phyloP scores from a whole-genome alignment of 2,329 filamentous ascomycete genomes.

The Cordyceps javanica region DNA sequence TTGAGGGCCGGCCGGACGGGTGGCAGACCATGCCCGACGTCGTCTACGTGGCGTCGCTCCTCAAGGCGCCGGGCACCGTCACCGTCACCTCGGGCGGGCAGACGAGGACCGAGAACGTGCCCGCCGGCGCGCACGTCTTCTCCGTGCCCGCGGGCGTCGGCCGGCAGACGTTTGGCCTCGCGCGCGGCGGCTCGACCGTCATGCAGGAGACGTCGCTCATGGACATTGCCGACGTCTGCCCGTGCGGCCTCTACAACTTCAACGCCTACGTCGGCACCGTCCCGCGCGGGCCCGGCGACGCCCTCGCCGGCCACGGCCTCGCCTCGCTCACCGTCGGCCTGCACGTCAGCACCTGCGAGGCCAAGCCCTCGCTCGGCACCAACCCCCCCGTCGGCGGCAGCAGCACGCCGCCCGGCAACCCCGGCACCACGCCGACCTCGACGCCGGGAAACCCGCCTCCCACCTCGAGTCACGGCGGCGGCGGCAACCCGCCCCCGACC shows the following conservation, averaged over 20 bases:
- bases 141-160: slow-evolving; percentile 13
- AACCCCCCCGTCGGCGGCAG: slow-evolving; percentile 16
- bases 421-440: slow-evolving; percentile 15
- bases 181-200: slow-evolving; percentile 5
- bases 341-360: slow-evolving; percentile 24
- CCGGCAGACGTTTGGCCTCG: slow-evolving; percentile 10
- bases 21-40: slow-evolving; percentile 42
- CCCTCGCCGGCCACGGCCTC: slow-evolving; percentile 21
- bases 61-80: slow-evolving; percentile 38
- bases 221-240: slow-evolving; percentile 14
- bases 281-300: slow-evolving; percentile 17
- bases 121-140: slow-evolving; percentile 23
- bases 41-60: slow-evolving; percentile 47
- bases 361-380: slow-evolving; percentile 26
- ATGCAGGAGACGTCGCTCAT: slow-evolving; percentile 12
- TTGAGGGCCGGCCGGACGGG: slow-evolving; percentile 44
- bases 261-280: slow-evolving; percentile 14
- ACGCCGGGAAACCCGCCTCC: slow-evolving; percentile 24
- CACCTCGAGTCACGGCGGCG: background rate
- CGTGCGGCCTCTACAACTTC: slow-evolving; percentile 14
- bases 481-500: slow-evolving; percentile 5
- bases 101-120: slow-evolving; percentile 27
- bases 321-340: slow-evolving; percentile 24
- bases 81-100: slow-evolving; percentile 40
- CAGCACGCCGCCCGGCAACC: slow-evolving; percentile 12